phyloP scores from a whole-genome alignment of 1,139 yeast genomes.

The Candida glucosophila region DNA sequence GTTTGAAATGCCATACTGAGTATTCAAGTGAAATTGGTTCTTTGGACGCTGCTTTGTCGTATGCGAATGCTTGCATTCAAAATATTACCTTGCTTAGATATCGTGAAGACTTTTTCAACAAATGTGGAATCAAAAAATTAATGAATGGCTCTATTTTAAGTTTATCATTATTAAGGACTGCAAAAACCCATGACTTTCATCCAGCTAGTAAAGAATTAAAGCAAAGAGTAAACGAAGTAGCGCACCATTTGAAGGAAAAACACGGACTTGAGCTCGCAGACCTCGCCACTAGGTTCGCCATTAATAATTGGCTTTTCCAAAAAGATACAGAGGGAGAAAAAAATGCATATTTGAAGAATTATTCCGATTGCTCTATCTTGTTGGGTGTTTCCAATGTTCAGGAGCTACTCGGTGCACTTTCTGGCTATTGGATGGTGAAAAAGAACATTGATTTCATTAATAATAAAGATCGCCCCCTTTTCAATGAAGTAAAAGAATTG shows the following conservation, averaged over 20 bases:
- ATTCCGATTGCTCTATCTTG: constrained; percentile 50
- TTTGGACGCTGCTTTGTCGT: constrained; percentile 69
- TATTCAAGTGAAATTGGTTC: constrained; percentile 28
- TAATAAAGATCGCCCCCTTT: constrained; percentile 33
- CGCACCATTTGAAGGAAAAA: constrained; percentile 32
- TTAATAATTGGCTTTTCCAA: constrained; percentile 50
- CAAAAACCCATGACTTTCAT: constrained; percentile 65
- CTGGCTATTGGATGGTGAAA: constrained; percentile 45
- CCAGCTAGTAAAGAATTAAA: constrained; percentile 66
- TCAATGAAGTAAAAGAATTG: constrained; percentile 33
- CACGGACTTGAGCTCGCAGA: constrained; percentile 63
- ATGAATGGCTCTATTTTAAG: constrained; percentile 80
- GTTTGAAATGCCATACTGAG: constrained; percentile 22
- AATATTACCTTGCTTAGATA: constrained; percentile 50
- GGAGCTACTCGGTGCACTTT: constrained; percentile 60
- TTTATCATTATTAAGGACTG: constrained; percentile 75
- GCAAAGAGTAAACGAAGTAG: constrained; percentile 44
- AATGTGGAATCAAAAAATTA: constrained; percentile 49
- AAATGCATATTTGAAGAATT: constrained; percentile 12
- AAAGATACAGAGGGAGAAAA: constrained; percentile 10
- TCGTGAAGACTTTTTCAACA: constrained; percentile 38
- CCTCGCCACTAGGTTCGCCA: constrained; percentile 69
- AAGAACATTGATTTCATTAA: constrained; percentile 19
- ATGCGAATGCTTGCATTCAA: constrained; percentile 78
- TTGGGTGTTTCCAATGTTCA: constrained; percentile 59